Base-by-base conservation (phyloP, 371 early-diverging fungal species). In the Funneliformis caledonium region DNA sequence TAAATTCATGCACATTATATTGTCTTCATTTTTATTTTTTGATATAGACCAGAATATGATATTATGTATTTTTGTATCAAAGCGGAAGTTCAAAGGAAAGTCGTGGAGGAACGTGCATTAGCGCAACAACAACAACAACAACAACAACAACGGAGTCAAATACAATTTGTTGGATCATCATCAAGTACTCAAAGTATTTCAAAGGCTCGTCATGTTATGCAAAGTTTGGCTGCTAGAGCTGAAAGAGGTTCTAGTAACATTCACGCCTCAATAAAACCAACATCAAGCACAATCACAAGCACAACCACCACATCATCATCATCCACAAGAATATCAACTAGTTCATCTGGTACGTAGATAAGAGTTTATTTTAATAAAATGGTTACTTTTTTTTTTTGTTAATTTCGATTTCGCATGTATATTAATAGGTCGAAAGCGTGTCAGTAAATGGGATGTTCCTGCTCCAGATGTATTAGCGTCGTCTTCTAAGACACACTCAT, bases 1-100 rank as follows among this genome's bases (percentile, higher is more conserved):
- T 90, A 84, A 81, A 87, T 73, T 47, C 52, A 60, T 61, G 14
- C 33, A 67, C 47, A 52, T 56, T 74, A 48, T 48, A 14, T 14
- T 80, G 48, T 2, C 50, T 4, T 42, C 11, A 69, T 42, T 70
- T 59, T n/a, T 65, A 52, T 22, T 19, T 73, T 62, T 31, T 26
- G 19, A 60, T 16, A 69, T 47, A 16, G 43, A 43, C 10, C 48
- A 61, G 65, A 61, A 61, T 77, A 74, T 74, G 42, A 43, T 56
- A 74, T 47, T 72, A 48, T 48, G 16, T 56, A 52, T 75, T 37
- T 67, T 81, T 52, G 26, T 67, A 50, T 60, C 47, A 47, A 52
- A 82, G 82, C 72, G 48, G 78, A 78, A 78, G 47, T 48, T 14
- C 82, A 82, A 72, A 76, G 73, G 65, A 74, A 33, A 61, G 14